Evolutionary conservation across 306 rosid genomes (phyloP).

Genomic region (Arachis stenosperma): DNA sequence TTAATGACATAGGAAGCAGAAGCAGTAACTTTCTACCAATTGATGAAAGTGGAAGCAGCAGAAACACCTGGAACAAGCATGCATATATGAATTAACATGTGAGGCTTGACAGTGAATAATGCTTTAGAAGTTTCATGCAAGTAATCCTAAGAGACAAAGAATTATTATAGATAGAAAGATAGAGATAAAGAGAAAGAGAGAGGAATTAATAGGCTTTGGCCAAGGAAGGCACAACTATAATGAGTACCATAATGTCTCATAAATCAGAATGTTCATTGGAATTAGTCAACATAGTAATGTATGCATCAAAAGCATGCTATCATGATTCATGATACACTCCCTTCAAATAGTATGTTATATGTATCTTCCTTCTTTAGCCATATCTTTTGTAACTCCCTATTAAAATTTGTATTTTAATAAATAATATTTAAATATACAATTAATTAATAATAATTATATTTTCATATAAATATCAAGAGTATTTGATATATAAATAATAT

Average conservation of each 20-base stretch:
- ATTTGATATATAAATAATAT: too few relatives aligned
- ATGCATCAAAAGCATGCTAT: conserved; percentile 75
- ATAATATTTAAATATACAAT: too few relatives aligned
- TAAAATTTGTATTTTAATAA: too few relatives aligned
- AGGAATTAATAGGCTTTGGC: conserved; percentile 25
- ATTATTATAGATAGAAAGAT: conserved; percentile 28
- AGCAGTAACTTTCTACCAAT: conserved; percentile 24
- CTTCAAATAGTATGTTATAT: conserved; percentile 16
- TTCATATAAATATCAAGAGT: too few relatives aligned
- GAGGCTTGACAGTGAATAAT: conserved; percentile 43
- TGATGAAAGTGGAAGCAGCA: conserved; percentile 47
- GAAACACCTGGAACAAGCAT: conserved; percentile 41
- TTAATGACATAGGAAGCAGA: conserved; percentile 39
- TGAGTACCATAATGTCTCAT: conserved; percentile 44
- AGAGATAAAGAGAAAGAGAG: too few relatives aligned
- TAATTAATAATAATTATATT: too few relatives aligned
- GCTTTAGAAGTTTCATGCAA: conserved; percentile 59
- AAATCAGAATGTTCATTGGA: conserved; percentile 58
- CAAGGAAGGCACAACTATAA: conserved; percentile 49
- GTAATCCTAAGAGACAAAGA: conserved; percentile 52
- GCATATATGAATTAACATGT: conserved; percentile 35
- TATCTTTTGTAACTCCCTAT: too few relatives aligned
- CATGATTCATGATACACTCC: conserved; percentile 43
- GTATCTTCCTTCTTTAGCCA: too few relatives aligned
- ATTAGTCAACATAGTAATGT: conserved; percentile 89